These are phyloP conservation scores for Oryza coarctata DNA, from an alignment of 176 grass and related monocot genomes.

Conservation along the genomic window DNA sequence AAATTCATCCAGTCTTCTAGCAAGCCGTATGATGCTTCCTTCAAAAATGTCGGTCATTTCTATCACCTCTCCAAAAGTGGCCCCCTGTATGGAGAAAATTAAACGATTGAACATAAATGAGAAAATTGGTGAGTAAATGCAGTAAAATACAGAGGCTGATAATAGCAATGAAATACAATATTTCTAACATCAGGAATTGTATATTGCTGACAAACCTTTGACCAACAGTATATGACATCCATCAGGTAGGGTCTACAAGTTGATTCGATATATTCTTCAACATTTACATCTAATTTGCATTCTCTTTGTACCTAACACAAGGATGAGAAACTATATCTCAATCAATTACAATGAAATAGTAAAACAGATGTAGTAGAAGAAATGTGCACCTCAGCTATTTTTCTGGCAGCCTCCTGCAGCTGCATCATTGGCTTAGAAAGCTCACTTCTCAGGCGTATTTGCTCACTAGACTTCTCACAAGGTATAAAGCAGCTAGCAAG, in stretches of 20 bases:
- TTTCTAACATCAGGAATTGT: conserved; percentile 11
- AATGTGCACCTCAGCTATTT: conserved; percentile 84
- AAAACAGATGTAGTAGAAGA: conserved; percentile 27
- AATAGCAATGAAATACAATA: neutral
- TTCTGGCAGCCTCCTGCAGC: conserved; percentile 96
- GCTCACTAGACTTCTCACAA: conserved; percentile 97
- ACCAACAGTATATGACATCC: conserved; percentile 99
- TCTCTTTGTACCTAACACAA: conserved; percentile 85
- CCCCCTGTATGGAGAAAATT: conserved; percentile 50
- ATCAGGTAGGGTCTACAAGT: conserved; percentile 83
- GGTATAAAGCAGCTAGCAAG: conserved; percentile 91
- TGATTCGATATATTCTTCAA: conserved; percentile 94
- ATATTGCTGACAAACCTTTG: conserved; percentile 64
- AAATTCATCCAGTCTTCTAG: conserved; percentile 95
- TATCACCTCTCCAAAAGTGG: conserved; percentile 89
- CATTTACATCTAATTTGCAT: conserved; percentile 97
- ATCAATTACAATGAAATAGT: conserved; percentile 15
- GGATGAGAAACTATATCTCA: conserved; percentile 34
- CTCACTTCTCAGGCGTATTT: conserved; percentile 92
- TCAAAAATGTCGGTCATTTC: conserved; percentile 99
- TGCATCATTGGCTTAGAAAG: conserved; percentile 84
- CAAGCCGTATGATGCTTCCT: conserved; percentile 90
- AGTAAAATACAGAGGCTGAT: conserved; percentile 8
- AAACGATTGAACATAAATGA: conserved; percentile 5
- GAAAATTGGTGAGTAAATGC: neutral